These are phyloP conservation scores for Geotrichum histeridarum DNA, from an alignment of 1,139 yeast species.

Conservation along the genomic window DNA sequence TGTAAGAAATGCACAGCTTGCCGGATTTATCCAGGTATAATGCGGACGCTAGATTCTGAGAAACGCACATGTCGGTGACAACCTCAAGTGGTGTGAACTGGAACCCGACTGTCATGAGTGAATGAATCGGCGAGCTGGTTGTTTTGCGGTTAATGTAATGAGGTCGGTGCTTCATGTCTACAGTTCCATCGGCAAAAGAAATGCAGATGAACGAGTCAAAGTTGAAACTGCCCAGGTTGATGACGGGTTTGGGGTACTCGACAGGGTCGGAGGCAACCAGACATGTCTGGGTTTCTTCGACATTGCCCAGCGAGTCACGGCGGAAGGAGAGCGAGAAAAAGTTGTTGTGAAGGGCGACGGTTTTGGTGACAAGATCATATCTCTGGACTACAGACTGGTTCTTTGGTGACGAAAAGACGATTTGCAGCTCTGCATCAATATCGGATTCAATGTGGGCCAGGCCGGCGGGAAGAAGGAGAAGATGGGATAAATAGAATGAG, in stretches of 20 bases:
- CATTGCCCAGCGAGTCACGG: constrained; percentile 15
- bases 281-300: constrained; percentile 12
- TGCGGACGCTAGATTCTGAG: constrained; percentile 55
- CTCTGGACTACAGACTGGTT: constrained; percentile 24
- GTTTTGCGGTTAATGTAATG: constrained; percentile 17
- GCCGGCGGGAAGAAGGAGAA: constrained; percentile 29
- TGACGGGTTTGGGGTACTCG: constrained; percentile 16
- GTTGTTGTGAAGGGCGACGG: constrained; percentile 34
- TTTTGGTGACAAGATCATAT: constrained; percentile 29
- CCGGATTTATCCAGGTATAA: constrained; percentile 36
- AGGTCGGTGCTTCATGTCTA: constrained; percentile 25
- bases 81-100: constrained; percentile 39
- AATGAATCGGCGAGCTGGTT: constrained; percentile 36
- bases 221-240: constrained; percentile 23
- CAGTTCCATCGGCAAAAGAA: constrained; percentile 26
- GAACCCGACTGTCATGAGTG: constrained; percentile 58
- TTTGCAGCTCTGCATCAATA: constrained; percentile 40
- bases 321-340: constrained; percentile 27
- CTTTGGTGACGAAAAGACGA: constrained; percentile 30
- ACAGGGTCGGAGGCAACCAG: constrained; percentile 9
- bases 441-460: constrained; percentile 32
- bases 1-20: constrained; percentile 24
- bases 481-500: constrained; percentile 28
- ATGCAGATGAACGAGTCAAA: constrained; percentile 26
- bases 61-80: constrained; percentile 45